Base-by-base conservation (phyloP, 345 rosid genomes). In the Geranium rotundifolium region DNA sequence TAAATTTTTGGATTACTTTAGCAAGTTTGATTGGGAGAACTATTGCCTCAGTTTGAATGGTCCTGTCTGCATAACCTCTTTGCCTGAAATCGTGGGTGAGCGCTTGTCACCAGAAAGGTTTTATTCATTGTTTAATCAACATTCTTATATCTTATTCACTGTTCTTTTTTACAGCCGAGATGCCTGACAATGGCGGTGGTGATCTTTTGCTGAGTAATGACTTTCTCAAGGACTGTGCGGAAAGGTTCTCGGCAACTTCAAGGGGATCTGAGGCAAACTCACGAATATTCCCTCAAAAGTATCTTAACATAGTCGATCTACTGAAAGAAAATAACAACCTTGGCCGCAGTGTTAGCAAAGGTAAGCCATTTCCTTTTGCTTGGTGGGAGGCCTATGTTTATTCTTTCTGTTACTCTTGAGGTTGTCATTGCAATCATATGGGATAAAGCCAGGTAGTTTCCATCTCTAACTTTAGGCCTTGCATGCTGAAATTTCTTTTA, bases 261-360 rank as follows among this genome's bases (percentile, higher is more conserved):
- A 78, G 78, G 64, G 95, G 86, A 59, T 67, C 76, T 56, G 96
- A 84, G 70, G 69, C 80, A 63, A 79, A 66, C 50, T 73, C 76
- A 57, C 88, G 82, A 20, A 71, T 72, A 19, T 95, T 95, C 68
- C 79, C 75, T 29, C 69, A 73, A 27, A 95, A 86, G 83, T 79
- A 86, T 76, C 84, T 95, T 62, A 90, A 95, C 62, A 84, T 95
- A 72, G 77, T 86, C 17, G 99, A 95, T 75, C 97, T 96, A 0
- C 72, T 95, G 20, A 86, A 80, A 73, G 87, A 85, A 63, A 81
- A 75, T 67, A 95, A 95, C 74, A 95, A 90, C 77, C 91, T 90
- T 56, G 99, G 99, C 19, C 92, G 97, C 69, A 95, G 97, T 69
- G 96, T 95, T 27, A 95, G 86, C 88, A 86, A 84, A 90, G 95